A percentile compares a stretch with the other conserved stretches of the same genome.
These are phyloP conservation scores for Fragaria ananassa DNA, from an alignment of 306 rosid species.

Conservation along the genomic window DNA sequence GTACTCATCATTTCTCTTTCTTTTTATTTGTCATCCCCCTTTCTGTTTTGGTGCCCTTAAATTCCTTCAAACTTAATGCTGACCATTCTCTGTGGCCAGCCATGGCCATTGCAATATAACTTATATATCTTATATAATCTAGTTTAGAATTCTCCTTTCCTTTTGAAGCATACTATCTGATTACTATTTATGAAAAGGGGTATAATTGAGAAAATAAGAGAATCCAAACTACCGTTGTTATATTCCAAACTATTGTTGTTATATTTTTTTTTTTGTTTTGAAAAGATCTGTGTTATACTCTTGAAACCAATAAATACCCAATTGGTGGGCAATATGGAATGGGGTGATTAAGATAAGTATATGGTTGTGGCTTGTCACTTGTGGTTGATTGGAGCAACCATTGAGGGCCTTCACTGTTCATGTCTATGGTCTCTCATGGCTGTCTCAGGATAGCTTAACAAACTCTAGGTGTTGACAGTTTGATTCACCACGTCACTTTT, in stretches of 20 bases:
- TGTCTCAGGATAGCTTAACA: too few species aligned
- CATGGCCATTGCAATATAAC: background rate
- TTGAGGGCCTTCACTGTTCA: too few species aligned
- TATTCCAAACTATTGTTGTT: too few species aligned
- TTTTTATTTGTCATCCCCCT: background rate
- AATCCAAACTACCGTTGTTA: too few species aligned
- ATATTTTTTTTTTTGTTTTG: too few species aligned
- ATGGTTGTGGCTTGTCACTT: too few species aligned
- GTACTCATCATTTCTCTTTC: too few species aligned
- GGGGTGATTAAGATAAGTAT: background rate
- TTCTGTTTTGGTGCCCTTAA: background rate
- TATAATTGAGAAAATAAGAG: background rate
- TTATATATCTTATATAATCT: background rate
- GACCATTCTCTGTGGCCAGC: background rate
- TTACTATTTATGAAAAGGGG: background rate
- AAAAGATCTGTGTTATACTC: background rate
- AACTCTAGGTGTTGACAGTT: too few species aligned
- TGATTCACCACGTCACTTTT: too few species aligned
- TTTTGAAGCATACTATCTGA: background rate
- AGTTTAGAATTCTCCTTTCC: background rate
- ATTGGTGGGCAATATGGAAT: background rate
- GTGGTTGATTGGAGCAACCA: too few species aligned
- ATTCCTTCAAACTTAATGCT: background rate
- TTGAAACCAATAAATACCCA: background rate
- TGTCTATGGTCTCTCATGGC: too few species aligned